Evolutionary conservation across 495 filamentous ascomycete species (phyloP), one percentile per base, ranked within the genome.

Genomic region (Penicillium herquei): DNA sequence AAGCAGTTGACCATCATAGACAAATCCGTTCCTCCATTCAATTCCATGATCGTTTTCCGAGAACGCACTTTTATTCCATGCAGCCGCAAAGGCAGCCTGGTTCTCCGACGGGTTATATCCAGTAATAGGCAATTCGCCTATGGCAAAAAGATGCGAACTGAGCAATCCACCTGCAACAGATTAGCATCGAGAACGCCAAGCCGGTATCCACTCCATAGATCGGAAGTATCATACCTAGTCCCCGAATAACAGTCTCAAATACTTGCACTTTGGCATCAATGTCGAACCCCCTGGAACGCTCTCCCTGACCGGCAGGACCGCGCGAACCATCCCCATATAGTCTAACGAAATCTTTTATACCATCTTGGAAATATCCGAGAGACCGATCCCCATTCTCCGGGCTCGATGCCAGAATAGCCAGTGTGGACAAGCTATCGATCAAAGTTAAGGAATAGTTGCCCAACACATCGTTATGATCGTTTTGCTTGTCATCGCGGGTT

Each of bases 211-310:
- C 12, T 32, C 5, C 3, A 30, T 11, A 44, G 8, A 31, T 11
- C 17, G 16, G 41, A 32, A 46, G 11, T 21, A 53, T 41, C 50
- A 40, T 69, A 78, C 75, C 94, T 48, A 98, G 81, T 30, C 92
- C 92, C 58, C 94, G 81, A 67, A 98, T 98, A 9, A 96, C 92
- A 2, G 92, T 96, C 71, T 98, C 94, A 66, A 98, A 98, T 34
- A 98, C 90, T 72, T 98, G 91, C 8, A 98, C 94, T 70, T 97
- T 97, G 70, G 91, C 95, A 70, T 98, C 93, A 39, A 97, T 77
- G 73, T 98, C 92, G 58, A 98, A 98, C 3, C 91, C 94, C 34
- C 88, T 81, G n/a, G 81, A 84, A 56, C 89, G 79, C 58, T 81
- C 78, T 8, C 92, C 92, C 63, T 82, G 78, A 37, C 88, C 90